A percentile compares a stretch with the other conserved stretches of the same genome.
Evolutionary conservation across 2,329 filamentous ascomycete species (phyloP).

Genomic region (Orbilia javanica): DNA sequence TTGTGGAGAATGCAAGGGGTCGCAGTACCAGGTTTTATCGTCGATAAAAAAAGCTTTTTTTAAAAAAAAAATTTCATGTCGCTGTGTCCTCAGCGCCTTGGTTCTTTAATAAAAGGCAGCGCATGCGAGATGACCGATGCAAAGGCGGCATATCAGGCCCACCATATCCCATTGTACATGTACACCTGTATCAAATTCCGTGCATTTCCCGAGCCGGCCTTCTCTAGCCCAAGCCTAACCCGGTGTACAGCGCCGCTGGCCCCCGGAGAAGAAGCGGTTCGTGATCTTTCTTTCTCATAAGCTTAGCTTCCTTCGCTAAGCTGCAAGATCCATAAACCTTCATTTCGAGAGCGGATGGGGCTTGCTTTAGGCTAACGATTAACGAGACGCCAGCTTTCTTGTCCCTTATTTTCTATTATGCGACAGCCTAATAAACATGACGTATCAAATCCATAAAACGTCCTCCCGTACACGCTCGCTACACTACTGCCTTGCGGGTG

Average conservation of each 20-base stretch:
- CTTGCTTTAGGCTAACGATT: constrained; percentile 54
- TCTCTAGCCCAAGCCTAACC: constrained; percentile 17
- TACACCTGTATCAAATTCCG: constrained; percentile 31
- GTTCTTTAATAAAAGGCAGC: constrained; percentile 9
- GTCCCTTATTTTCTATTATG: constrained; percentile 3
- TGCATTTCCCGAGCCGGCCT: constrained; percentile 17
- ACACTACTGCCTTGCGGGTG: constrained; percentile 55
- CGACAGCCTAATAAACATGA: constrained; percentile 24
- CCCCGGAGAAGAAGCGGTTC: constrained; percentile 9
- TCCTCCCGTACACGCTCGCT: constrained; percentile 47
- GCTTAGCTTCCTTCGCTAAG: constrained; percentile 46
- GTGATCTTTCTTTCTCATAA: constrained; percentile 14
- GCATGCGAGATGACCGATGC: constrained; percentile 15
- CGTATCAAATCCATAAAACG: constrained; percentile 32
- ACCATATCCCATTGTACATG: constrained; percentile 27
- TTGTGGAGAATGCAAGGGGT: constrained; percentile 31
- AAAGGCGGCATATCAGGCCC: constrained; percentile 58
- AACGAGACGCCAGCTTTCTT: constrained; percentile 28
- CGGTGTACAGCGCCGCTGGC: constrained; percentile 6
- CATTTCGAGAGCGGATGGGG: constrained; percentile 57
- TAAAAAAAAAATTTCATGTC: background rate
- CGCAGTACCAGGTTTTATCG: background rate
- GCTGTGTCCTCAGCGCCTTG: constrained; percentile 1
- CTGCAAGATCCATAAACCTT: constrained; percentile 52
- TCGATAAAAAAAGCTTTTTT: background rate